Conservation (phyloP, 1,284 basidiomycete genomes). For the Lentinula novae-zelandiae region DNA sequence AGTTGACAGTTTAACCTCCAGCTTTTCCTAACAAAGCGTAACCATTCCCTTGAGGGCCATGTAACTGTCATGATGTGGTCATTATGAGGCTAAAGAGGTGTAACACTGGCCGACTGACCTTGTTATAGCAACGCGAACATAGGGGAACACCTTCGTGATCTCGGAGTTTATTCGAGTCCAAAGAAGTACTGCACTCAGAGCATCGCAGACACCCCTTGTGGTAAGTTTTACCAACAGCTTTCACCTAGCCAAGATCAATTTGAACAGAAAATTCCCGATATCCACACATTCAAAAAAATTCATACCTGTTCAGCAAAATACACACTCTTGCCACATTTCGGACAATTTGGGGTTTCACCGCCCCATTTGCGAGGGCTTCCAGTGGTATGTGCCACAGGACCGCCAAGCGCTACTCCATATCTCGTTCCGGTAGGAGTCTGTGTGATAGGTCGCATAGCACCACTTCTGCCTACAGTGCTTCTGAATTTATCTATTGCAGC, state of each 20-base stretch:
- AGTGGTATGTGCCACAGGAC: conserved; percentile 17
- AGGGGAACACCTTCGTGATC: conserved; percentile 71
- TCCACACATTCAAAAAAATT: background rate
- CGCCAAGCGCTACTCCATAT: conserved; percentile 43
- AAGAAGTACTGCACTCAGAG: conserved; percentile 56
- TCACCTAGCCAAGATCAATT: conserved; percentile 41
- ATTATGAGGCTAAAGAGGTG: background rate
- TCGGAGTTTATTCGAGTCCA: conserved; percentile 66
- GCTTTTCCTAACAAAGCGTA: conserved; percentile 71
- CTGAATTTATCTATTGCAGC: conserved; percentile 5
- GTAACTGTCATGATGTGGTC: conserved; percentile 36
- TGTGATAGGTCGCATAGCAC: conserved; percentile 25
- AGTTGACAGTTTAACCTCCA: conserved; percentile 7
- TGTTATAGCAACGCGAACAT: conserved; percentile 69
- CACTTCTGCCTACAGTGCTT: conserved; percentile 13
- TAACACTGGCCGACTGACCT: conserved; percentile 39
- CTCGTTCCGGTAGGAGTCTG: conserved; percentile 46
- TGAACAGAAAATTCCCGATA: background rate
- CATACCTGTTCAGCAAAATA: conserved; percentile 62
- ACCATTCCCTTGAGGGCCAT: conserved; percentile 69
- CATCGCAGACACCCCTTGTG: conserved; percentile 76
- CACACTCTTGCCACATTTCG: conserved; percentile 55
- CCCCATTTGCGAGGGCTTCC: conserved; percentile 34
- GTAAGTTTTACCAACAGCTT: conserved; percentile 72
- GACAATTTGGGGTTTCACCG: conserved; percentile 48